Conservation (phyloP, 257 asterid genomes). For the Solanum medicagineum region DNA sequence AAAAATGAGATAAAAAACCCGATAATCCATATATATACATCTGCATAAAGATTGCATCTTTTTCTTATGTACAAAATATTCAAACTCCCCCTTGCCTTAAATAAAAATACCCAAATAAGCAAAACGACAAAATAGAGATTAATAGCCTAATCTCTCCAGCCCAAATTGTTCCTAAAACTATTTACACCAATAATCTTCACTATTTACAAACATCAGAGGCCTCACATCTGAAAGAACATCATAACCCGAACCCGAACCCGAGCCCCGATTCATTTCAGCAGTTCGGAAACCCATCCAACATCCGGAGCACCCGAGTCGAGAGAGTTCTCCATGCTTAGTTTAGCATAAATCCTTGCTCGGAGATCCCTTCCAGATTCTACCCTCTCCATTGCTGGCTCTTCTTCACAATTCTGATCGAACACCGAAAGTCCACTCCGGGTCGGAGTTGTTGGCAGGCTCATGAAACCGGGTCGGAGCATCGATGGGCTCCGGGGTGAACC, state of each 20-base stretch:
- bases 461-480: slow-evolving; percentile 25
- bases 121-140: slow-evolving; percentile 3
- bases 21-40: background rate
- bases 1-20: background rate
- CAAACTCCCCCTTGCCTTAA: background rate
- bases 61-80: background rate
- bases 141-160: background rate
- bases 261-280: slow-evolving; percentile 20
- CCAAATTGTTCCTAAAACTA: background rate
- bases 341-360: slow-evolving; percentile 59
- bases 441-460: slow-evolving; percentile 58
- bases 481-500: slow-evolving; percentile 53
- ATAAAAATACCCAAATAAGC: background rate
- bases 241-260: background rate
- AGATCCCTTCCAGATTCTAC: slow-evolving; percentile 73
- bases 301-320: slow-evolving; percentile 39
- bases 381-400: slow-evolving; percentile 71
- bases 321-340: slow-evolving; percentile 67
- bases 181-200: background rate
- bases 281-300: slow-evolving; percentile 56
- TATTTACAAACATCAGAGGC: slow-evolving; percentile 3
- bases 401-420: slow-evolving; percentile 29
- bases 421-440: slow-evolving; percentile 21
- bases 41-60: background rate
- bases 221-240: background rate